Conservation (phyloP, 2,329 filamentous ascomycete species). For the Trichoderma harzianum region DNA sequence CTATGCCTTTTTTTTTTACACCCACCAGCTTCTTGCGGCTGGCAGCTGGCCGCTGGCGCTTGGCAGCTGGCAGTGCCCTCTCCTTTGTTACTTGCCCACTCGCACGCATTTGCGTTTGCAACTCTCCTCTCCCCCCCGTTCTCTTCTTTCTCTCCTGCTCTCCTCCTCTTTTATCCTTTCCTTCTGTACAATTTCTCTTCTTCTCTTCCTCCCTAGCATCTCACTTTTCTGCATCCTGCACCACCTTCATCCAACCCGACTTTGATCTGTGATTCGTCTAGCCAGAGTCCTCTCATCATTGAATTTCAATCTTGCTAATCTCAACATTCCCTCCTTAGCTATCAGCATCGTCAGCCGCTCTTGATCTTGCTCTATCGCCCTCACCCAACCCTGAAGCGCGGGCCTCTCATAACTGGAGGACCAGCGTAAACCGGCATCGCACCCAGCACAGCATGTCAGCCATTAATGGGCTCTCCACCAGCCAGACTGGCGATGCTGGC, state of each 20-base stretch:
- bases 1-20: neutral
- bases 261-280: neutral
- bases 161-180: neutral
- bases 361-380: conserved; percentile 73
- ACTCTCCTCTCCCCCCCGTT: neutral
- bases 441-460: conserved; percentile 58
- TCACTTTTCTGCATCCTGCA: neutral
- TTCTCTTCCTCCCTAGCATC: neutral
- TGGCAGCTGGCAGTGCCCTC: neutral
- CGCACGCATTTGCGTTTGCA: neutral
- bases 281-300: neutral
- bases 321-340: conserved; percentile 47
- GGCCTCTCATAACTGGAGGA: conserved; percentile 54
- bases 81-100: neutral
- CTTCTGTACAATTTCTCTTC: too few relatives aligned
- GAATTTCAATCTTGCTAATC: neutral
- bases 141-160: neutral
- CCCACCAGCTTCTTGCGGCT: neutral
- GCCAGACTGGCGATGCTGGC: conserved; percentile 44
- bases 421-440: conserved; percentile 63
- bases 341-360: conserved; percentile 74
- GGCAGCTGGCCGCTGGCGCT: neutral
- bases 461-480: conserved; percentile 40
- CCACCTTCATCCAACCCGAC: neutral
- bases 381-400: conserved; percentile 58